phyloP scores from a whole-genome alignment of 495 filamentous ascomycete species.

The Aspergillus hancockii region DNA sequence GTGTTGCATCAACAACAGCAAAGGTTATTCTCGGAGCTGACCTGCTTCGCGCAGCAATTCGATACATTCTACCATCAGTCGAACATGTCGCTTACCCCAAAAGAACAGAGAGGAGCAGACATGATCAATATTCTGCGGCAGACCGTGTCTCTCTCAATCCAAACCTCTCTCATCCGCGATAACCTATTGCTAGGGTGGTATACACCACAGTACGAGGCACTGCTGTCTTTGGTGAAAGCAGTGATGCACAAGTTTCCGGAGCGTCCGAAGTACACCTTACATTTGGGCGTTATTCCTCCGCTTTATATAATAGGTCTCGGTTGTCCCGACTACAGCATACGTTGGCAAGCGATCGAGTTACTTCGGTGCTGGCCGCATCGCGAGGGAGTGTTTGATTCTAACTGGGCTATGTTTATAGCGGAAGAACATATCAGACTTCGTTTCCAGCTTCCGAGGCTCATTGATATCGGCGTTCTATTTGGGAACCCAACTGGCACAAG shows the following conservation, averaged over 20 bases:
- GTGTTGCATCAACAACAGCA: not conserved
- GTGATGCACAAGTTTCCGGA: conserved; percentile 14
- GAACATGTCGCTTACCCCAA: not conserved
- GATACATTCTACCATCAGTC: not conserved
- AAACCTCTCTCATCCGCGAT: conserved; percentile 11
- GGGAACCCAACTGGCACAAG: too few relatives aligned
- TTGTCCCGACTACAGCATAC: conserved; percentile 41
- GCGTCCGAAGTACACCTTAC: conserved; percentile 18
- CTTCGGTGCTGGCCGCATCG: conserved; percentile 40
- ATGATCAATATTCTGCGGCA: conserved; percentile 16
- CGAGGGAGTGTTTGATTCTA: conserved; percentile 52
- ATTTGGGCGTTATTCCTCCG: conserved; percentile 34
- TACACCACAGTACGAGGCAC: conserved; percentile 1
- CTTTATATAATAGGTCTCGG: conserved; percentile 47
- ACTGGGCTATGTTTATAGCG: conserved; percentile 5
- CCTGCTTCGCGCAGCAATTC: not conserved
- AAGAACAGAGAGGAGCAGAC: conserved; percentile 14
- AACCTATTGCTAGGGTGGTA: not conserved
- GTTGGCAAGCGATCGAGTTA: conserved; percentile 38
- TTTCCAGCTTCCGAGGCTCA: not conserved
- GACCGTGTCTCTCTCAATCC: conserved; percentile 4
- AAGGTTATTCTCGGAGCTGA: not conserved
- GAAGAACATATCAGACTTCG: conserved; percentile 13
- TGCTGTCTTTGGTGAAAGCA: conserved; percentile 7
- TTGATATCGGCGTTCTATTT: not conserved